Conservation (phyloP, 1,139 yeast genomes). For the Sugiyamaella japonica region DNA sequence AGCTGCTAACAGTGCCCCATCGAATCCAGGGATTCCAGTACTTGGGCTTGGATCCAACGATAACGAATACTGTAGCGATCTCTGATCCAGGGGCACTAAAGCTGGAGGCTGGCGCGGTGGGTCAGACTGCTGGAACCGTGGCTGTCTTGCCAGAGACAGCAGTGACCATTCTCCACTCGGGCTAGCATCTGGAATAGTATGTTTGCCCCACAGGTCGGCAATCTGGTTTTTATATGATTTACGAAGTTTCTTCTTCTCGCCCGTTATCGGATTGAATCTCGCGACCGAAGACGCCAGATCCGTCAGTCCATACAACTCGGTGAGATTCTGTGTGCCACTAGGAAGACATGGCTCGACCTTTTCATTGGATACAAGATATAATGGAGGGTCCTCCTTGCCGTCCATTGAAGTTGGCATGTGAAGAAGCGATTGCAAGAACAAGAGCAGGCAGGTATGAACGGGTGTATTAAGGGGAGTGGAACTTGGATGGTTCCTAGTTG, state of each 20-base stretch:
- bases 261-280: slow-evolving; percentile 82
- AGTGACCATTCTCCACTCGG: slow-evolving; percentile 37
- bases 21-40: slow-evolving; percentile 78
- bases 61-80: slow-evolving; percentile 53
- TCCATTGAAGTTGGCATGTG: slow-evolving; percentile 22
- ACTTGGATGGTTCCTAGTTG: too few species aligned
- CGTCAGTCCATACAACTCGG: slow-evolving; percentile 65
- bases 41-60: slow-evolving; percentile 67
- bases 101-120: slow-evolving; percentile 35
- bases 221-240: slow-evolving; percentile 94
- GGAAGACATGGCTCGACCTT: slow-evolving; percentile 46
- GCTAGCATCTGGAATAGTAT: slow-evolving; percentile 50
- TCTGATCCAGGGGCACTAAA: slow-evolving; percentile 44
- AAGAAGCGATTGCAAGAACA: background rate
- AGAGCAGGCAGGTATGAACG: background rate
- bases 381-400: slow-evolving; percentile 13
- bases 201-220: slow-evolving; percentile 78
- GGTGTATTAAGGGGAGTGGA: too few species aligned
- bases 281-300: slow-evolving; percentile 77
- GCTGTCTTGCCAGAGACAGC: slow-evolving; percentile 35
- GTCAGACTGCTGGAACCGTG: slow-evolving; percentile 28
- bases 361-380: slow-evolving; percentile 17
- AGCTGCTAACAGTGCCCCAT: slow-evolving; percentile 57
- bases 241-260: slow-evolving; percentile 86
- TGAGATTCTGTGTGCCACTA: slow-evolving; percentile 68